phyloP scores from a whole-genome alignment of 441 rosid genomes.

The Pelargonium citronellum region DNA sequence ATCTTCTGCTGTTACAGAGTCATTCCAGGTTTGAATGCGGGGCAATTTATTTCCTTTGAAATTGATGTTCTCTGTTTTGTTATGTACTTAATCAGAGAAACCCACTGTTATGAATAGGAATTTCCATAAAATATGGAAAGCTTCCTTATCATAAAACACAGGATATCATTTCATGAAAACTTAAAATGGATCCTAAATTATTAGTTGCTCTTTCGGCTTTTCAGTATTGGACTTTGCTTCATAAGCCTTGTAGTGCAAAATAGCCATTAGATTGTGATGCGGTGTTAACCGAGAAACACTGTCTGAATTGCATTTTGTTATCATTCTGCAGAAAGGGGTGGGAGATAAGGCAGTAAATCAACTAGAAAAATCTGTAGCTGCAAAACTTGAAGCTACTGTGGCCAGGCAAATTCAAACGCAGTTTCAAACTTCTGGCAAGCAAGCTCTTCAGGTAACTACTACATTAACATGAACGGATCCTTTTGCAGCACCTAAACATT shows the following conservation, averaged over 20 bases:
- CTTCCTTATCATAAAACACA: neutral
- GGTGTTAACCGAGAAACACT: neutral
- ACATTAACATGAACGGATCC: neutral
- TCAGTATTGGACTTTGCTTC: conserved; percentile 4
- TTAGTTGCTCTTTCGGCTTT: conserved; percentile 11
- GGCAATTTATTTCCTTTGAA: conserved; percentile 17
- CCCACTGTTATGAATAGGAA: neutral
- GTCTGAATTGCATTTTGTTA: conserved; percentile 14
- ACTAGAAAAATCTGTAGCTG: conserved; percentile 55
- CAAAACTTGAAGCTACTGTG: conserved; percentile 58
- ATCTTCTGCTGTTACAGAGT: conserved; percentile 36
- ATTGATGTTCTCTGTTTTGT: neutral
- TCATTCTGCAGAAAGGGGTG: conserved; percentile 54
- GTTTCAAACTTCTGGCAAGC: conserved; percentile 77
- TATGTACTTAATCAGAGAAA: neutral
- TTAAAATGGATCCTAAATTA: neutral
- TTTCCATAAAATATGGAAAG: too few species aligned
- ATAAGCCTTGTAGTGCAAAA: conserved; percentile 8
- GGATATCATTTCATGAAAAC: neutral
- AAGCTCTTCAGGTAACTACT: conserved; percentile 59
- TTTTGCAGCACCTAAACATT: neutral
- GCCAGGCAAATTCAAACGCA: conserved; percentile 72
- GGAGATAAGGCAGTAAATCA: conserved; percentile 65
- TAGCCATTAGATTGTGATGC: conserved; percentile 5
- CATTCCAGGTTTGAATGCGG: conserved; percentile 38